Evolutionary conservation across 345 rosid species (phyloP).

Genomic region (Firmiana major): DNA sequence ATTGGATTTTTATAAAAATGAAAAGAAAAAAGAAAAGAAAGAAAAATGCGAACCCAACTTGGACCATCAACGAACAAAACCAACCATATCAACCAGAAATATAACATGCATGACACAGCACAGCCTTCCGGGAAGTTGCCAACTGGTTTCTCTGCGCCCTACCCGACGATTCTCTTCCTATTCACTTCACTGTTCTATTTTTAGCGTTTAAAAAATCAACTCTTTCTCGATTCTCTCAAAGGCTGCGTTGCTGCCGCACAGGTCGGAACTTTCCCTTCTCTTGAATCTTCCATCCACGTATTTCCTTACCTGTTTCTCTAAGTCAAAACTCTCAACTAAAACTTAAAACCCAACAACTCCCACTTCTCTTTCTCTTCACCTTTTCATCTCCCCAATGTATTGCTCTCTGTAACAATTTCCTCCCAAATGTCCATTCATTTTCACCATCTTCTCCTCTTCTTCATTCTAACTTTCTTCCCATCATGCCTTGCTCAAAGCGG

Average conservation of each 20-base stretch:
- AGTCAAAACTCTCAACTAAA: background rate
- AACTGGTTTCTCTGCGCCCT: background rate
- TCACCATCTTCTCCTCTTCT: constrained; percentile 6
- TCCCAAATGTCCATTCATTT: background rate
- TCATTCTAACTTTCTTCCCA: constrained; percentile 15
- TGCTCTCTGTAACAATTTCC: background rate
- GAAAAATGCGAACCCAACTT: background rate
- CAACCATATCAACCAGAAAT: background rate
- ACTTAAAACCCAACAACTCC: background rate
- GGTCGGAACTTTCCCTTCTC: too few species aligned
- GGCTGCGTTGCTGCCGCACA: too few species aligned
- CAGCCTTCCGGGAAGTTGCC: background rate
- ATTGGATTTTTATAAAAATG: background rate
- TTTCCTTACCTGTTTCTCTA: background rate
- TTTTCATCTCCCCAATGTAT: background rate
- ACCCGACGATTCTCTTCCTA: background rate
- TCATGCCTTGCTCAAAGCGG: constrained; percentile 25
- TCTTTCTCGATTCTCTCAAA: too few species aligned
- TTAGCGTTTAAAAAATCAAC: too few species aligned
- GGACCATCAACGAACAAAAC: background rate
- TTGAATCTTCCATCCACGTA: too few species aligned
- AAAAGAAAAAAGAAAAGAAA: too few species aligned
- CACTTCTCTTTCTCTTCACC: background rate
- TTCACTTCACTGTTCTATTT: too few species aligned
- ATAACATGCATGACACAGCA: background rate